Conservation (phyloP, 129 eudicot genomes). For the Silybum marianum region DNA sequence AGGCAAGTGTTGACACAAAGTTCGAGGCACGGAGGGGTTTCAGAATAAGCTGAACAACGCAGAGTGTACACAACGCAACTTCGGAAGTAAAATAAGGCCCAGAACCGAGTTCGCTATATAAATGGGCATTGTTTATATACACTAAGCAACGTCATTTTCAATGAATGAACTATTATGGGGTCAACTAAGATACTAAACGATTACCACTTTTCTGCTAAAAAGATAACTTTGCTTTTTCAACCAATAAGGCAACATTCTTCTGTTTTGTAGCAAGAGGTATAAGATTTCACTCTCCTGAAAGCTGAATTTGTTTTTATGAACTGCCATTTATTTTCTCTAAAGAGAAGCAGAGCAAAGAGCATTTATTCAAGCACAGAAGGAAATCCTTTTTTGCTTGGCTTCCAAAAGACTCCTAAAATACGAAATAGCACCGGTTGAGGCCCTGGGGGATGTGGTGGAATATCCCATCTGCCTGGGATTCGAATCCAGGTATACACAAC, state of each 20-base stretch:
- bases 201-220: background rate
- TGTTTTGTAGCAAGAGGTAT: no score
- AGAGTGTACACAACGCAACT: background rate
- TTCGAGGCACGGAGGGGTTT: background rate
- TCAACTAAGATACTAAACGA: background rate
- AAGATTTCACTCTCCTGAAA: no score
- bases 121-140: background rate
- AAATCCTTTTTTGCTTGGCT: background rate
- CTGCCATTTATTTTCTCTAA: no score
- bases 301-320: no score
- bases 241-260: no score
- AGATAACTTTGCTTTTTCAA: no score
- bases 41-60: background rate
- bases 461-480: no score
- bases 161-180: background rate
- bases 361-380: no score
- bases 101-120: background rate
- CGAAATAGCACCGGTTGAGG: background rate
- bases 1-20: background rate
- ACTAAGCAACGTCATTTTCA: background rate
- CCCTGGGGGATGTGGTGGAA: no score
- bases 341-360: no score
- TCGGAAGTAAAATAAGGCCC: background rate
- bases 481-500: no score
- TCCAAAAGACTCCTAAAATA: slow-evolving; percentile 12